These are phyloP conservation scores for Melanopsichium pennsylvanicum DNA, from an alignment of 1,284 basidiomycete genomes.

Conservation along the genomic window DNA sequence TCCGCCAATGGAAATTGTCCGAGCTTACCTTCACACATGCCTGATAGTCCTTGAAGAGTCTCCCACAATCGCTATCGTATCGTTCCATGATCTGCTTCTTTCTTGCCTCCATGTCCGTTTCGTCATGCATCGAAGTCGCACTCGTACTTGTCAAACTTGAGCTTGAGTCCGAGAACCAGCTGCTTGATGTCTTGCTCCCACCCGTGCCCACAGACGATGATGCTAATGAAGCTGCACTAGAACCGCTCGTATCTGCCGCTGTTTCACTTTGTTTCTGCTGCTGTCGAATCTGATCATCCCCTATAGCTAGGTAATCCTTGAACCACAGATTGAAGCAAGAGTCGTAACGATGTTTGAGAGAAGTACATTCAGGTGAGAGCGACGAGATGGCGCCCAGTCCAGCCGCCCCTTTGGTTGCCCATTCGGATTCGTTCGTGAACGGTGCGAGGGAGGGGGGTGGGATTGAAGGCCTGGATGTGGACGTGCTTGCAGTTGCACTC, in stretches of 20 bases:
- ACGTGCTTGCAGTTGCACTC: conserved; percentile 4
- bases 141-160: conserved; percentile 14
- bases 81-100: conserved; percentile 48
- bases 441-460: background rate
- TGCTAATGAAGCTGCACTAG: no score
- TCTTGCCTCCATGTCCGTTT: conserved; percentile 17
- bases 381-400: conserved; percentile 60
- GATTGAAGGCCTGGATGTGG: conserved; percentile 4
- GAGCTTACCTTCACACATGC: conserved; percentile 76
- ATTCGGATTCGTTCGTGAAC: conserved; percentile 6
- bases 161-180: conserved; percentile 32
- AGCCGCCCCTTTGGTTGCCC: conserved; percentile 30
- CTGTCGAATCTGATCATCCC: conserved; percentile 55
- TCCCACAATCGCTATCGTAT: conserved; percentile 82
- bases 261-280: conserved; percentile 67
- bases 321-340: conserved; percentile 96
- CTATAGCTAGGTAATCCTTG: conserved; percentile 78
- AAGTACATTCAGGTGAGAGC: conserved; percentile 82
- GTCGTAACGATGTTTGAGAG: conserved; percentile 87
- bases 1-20: no score
- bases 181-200: conserved; percentile 27
- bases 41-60: conserved; percentile 79
- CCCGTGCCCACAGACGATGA: background rate
- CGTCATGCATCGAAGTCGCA: conserved; percentile 17
- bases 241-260: no score